These are phyloP conservation scores for Lantana camara DNA, from an alignment of 257 asterid species.

Conservation along the genomic window DNA sequence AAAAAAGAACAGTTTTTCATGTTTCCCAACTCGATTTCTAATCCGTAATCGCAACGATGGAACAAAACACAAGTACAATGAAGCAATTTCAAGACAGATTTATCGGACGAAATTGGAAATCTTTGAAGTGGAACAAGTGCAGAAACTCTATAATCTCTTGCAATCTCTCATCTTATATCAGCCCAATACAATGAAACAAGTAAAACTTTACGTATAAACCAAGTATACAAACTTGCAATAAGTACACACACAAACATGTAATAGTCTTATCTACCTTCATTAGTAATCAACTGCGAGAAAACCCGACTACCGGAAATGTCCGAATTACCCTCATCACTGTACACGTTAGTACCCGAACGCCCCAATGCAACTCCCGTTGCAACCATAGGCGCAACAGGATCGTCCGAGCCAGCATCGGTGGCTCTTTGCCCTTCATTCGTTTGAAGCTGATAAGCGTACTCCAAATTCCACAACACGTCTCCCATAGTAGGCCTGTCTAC, in stretches of 20 bases:
- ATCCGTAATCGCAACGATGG: too few relatives aligned
- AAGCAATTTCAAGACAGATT: too few relatives aligned
- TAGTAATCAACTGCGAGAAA: constrained; percentile 75
- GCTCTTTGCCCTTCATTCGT: constrained; percentile 35
- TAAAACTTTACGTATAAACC: neutral
- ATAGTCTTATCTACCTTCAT: constrained; percentile 77
- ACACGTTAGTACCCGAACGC: constrained; percentile 22
- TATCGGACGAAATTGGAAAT: too few relatives aligned
- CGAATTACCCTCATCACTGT: constrained; percentile 40
- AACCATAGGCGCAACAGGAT: constrained; percentile 21
- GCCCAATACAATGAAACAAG: neutral
- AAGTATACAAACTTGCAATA: neutral
- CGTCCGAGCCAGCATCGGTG: constrained; percentile 13
- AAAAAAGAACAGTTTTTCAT: too few relatives aligned
- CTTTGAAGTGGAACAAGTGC: neutral
- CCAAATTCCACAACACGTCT: constrained; percentile 81
- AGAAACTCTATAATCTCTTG: neutral
- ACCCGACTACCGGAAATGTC: constrained; percentile 66
- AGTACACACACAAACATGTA: constrained; percentile 6
- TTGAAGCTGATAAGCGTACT: constrained; percentile 69
- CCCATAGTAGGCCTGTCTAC: constrained; percentile 84
- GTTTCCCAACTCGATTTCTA: too few relatives aligned
- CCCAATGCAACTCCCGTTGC: constrained; percentile 26
- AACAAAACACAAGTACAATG: too few relatives aligned
- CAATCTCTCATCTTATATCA: neutral